phyloP scores from a whole-genome alignment of 2,329 filamentous ascomycete genomes.

The Colletotrichum agaves region DNA sequence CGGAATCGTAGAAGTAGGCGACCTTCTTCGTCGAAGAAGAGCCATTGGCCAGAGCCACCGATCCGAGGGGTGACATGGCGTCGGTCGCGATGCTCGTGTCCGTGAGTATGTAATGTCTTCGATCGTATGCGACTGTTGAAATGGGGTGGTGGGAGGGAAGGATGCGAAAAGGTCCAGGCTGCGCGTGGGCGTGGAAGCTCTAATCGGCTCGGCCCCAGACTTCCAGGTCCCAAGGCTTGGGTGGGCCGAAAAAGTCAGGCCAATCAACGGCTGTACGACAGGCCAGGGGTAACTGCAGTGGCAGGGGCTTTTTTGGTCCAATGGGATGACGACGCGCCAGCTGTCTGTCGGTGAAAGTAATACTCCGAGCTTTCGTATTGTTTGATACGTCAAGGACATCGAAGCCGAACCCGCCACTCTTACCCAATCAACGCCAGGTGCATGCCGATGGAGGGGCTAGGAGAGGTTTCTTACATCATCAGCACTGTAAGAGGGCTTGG shows the following conservation, averaged over 20 bases:
- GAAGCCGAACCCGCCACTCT: not conserved
- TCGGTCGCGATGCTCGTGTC: conserved; percentile 12
- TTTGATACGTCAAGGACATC: conserved; percentile 11
- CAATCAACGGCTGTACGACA: conserved; percentile 11
- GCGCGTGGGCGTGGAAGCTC: conserved; percentile 30
- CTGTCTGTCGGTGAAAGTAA: not conserved
- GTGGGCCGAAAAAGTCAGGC: conserved; percentile 6
- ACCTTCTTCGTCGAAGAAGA: conserved; percentile 76
- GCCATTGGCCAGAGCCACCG: conserved; percentile 57
- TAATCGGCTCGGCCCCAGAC: conserved; percentile 37
- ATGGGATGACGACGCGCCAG: not conserved
- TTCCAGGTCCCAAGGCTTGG: conserved; percentile 34
- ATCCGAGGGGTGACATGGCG: conserved; percentile 48
- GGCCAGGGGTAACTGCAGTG: conserved; percentile 14
- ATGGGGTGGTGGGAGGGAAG: conserved; percentile 26
- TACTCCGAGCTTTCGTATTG: conserved; percentile 25
- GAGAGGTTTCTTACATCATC: not conserved
- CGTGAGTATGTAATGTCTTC: conserved; percentile 4
- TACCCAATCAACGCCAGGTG: conserved; percentile 15
- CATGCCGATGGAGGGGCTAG: not conserved
- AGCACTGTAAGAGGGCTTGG: not conserved
- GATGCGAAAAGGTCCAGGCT: conserved; percentile 34
- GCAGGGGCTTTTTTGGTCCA: conserved; percentile 1
- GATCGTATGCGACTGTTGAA: not conserved
- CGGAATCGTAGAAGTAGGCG: conserved; percentile 98